Percentiles rank a stretch among this genome's conserved stretches.
Evolutionary conservation across 208 protist species (phyloP).

Genomic region (Phytomonas serpens): DNA sequence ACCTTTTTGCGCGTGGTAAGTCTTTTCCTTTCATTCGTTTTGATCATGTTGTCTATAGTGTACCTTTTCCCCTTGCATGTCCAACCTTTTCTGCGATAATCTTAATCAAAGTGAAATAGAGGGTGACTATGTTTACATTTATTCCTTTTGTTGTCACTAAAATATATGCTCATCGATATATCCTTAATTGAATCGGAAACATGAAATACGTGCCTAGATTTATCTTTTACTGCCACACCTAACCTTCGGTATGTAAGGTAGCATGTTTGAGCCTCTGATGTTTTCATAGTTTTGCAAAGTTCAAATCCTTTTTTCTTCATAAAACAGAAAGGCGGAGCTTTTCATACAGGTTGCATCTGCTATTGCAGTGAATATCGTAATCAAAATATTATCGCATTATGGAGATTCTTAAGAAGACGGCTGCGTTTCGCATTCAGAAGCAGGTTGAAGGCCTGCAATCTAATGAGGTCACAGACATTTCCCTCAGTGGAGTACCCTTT

Average conservation of each 20-base stretch:
- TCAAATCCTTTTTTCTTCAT: background rate
- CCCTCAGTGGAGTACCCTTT: constrained; percentile 51
- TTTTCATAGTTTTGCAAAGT: background rate
- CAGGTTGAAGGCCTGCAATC: constrained; percentile 39
- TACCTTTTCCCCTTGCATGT: constrained; percentile 21
- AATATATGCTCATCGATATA: constrained; percentile 6
- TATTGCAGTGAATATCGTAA: background rate
- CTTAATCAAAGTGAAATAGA: background rate
- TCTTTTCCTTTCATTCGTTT: constrained; percentile 14
- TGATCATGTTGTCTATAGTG: constrained; percentile 5
- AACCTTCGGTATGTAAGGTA: background rate
- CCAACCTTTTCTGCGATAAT: background rate
- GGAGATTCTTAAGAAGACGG: constrained; percentile 67
- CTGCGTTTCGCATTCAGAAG: constrained; percentile 52
- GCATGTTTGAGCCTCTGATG: background rate
- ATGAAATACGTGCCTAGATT: background rate
- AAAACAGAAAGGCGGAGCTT: background rate
- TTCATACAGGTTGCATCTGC: background rate
- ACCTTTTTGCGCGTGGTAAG: constrained; percentile 4
- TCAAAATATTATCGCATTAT: constrained; percentile 22
- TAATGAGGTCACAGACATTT: constrained; percentile 50
- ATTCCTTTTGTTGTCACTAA: background rate
- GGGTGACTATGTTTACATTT: constrained; percentile 1
- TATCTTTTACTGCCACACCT: background rate
- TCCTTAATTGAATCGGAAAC: background rate